Base-by-base conservation (phyloP, 148 eudicot species). In the Vaccinium macrocarpon region DNA sequence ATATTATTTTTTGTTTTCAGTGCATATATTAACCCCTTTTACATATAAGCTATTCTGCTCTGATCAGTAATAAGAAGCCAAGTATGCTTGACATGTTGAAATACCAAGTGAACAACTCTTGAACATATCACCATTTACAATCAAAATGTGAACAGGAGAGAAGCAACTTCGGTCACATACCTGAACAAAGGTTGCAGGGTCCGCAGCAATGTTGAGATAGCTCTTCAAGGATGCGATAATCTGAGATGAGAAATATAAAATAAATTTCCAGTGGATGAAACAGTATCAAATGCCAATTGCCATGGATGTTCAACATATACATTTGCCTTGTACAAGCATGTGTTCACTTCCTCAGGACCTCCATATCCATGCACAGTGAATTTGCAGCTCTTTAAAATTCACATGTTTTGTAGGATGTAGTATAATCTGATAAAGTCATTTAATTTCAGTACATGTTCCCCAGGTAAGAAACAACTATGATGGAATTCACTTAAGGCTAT, bases 161-260 rank as follows among this genome's bases (percentile, higher is more conserved):
- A 10, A 61, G 42, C 23, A n/a, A 29, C 6, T 42, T 21, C 18
- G 9, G 38, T 66, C 57, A 64, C 84, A 42, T 78, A 92, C 98
- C 94, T 92, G 95, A 87, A 93, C 88, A 81, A 93, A 79, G 50
- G 97, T 92, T 70, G 90, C 83, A 79, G 98, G 93, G 68, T 92
- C 93, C 1, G 93, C 81, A 8, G 92, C 85, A 78, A 92, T 84
- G 70, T 76, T 83, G 79, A 91, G 85, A 84, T 86, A 91, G 80
- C 85, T 82, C 76, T 87, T 88, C 71, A 94, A 57, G 85, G 89
- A 86, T 71, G 88, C 89, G 32, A 87, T 85, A 85, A 95, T 62
- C 97, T 95, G 90, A 80, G 38, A 85, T 70, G 14, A 89, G 27
- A 51, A 85, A 81, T 59, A 8, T 15, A 48, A n/a, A 19, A 25